Evolutionary conservation across 495 filamentous ascomycete genomes (phyloP), one percentile per base, ranked within the genome.

Genomic region (Pyrenopolyporus hunteri): DNA sequence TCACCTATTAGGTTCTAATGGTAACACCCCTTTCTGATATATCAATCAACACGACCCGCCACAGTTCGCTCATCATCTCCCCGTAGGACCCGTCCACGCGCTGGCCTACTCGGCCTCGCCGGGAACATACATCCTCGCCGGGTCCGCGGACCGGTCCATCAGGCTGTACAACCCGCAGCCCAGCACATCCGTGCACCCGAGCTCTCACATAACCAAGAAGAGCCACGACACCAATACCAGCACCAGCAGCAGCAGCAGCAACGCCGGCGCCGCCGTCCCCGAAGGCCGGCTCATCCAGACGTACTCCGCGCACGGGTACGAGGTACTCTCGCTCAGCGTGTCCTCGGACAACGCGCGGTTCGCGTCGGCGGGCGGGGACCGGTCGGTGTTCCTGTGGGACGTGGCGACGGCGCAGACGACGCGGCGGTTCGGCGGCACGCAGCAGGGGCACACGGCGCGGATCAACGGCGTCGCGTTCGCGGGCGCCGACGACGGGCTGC

Each of bases 381-480:
- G 90, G 63, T 82, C 81, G 64, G 90, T 96, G 3, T 96, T 96
- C 69, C 82, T 96, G 13, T 98, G 94, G 94, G 94, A 98, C 75
- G 94, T 97, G 0, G 76, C 85, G 4, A 87, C 88, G 4, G 91
- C 87, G 6, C 75, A 76, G 63, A 96, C 93, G 0, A 68, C 88
- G 11, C 81, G 87, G 23, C 81, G 93, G 25, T 95, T 92, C 78
- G 80, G 78, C 23, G 78, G 79, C 22, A 59, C 60, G 6, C 57
- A 53, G 23, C 75, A 79, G 40, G 90, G 87, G 3, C 91, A 95
- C 74, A 78, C 76, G 31, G 82, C 83, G 13, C 76, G 91, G 20
- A 78, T 98, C 28, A 95, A 98, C 72, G 74, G 80, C 10, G 89
- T 93, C 2, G 76, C 79, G 25, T 96, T 96, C 64, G 91, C 82